Conservation (phyloP, 2,329 filamentous ascomycete species). For the Eutypa lata region DNA sequence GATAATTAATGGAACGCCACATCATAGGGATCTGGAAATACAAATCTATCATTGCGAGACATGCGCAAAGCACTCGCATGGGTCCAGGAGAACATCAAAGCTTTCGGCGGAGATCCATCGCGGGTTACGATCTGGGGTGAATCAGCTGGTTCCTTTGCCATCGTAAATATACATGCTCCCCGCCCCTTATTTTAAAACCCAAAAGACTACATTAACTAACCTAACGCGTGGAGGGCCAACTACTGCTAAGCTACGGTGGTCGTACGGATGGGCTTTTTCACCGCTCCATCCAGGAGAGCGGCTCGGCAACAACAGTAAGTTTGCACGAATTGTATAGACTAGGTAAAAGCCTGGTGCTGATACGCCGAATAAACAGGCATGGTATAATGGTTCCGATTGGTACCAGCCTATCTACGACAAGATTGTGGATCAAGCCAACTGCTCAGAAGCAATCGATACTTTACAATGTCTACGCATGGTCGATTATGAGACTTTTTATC, state of each 20-base stretch:
- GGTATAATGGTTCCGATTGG: slow-evolving; percentile 35
- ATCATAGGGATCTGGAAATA: slow-evolving; percentile 23
- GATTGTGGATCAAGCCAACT: slow-evolving; percentile 45
- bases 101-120: slow-evolving; percentile 23
- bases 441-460: slow-evolving; percentile 43
- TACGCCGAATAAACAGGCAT: slow-evolving; percentile 8
- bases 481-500: slow-evolving; percentile 43
- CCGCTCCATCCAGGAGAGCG: slow-evolving; percentile 26
- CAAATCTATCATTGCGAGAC: slow-evolving; percentile 23
- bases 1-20: no score
- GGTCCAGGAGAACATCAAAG: slow-evolving; percentile 27
- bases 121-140: slow-evolving; percentile 28
- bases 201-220: neutral
- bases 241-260: slow-evolving; percentile 24
- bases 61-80: slow-evolving; percentile 26
- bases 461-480: slow-evolving; percentile 48
- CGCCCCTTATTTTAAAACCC: no score
- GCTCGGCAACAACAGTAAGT: slow-evolving; percentile 25
- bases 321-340: no score
- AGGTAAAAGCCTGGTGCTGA: no score
- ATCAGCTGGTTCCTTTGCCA: slow-evolving; percentile 28
- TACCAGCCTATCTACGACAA: slow-evolving; percentile 45
- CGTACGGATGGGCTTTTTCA: slow-evolving; percentile 24
- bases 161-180: slow-evolving; percentile 20
- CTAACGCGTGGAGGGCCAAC: slow-evolving; percentile 20